phyloP scores from a whole-genome alignment of 495 filamentous ascomycete genomes.

The Peziza echinospora region DNA sequence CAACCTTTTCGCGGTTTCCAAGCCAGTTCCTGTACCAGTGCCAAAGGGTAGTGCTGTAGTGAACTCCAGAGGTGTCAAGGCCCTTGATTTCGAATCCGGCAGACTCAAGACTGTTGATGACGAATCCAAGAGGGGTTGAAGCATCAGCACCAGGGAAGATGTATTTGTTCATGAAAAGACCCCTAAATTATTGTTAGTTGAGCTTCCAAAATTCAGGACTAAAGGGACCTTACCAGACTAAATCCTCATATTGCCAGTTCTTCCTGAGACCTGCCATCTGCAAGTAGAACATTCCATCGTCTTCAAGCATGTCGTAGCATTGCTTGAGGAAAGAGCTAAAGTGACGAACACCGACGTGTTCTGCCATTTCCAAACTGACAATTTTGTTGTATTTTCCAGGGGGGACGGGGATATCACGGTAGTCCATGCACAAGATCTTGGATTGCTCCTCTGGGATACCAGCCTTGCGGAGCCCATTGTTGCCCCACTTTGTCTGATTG shows the following conservation, averaged over 20 bases:
- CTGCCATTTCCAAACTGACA: constrained; percentile 74
- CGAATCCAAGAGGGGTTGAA: constrained; percentile 53
- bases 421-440: constrained; percentile 61
- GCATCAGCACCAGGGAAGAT: constrained; percentile 78
- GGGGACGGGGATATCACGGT: constrained; percentile 56
- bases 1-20: constrained; percentile 81
- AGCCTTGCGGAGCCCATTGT: constrained; percentile 45
- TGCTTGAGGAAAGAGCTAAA: constrained; percentile 46
- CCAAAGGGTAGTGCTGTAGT: constrained; percentile 95
- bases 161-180: constrained; percentile 83
- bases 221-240: constrained; percentile 34
- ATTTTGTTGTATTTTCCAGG: constrained; percentile 60
- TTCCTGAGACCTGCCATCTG: constrained; percentile 68
- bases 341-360: constrained; percentile 68
- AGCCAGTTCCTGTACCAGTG: constrained; percentile 99
- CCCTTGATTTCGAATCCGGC: constrained; percentile 59
- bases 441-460: constrained; percentile 49
- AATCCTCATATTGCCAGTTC: constrained; percentile 71
- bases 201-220: neutral
- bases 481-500: constrained; percentile 73
- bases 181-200: constrained; percentile 20
- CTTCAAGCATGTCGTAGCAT: constrained; percentile 66
- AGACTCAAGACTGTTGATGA: constrained; percentile 45
- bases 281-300: constrained; percentile 65
- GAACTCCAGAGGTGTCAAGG: constrained; percentile 32